Evolutionary conservation across 441 rosid genomes (phyloP), one percentile per base, ranked within the genome.

Genomic region (Jatropha multifida): DNA sequence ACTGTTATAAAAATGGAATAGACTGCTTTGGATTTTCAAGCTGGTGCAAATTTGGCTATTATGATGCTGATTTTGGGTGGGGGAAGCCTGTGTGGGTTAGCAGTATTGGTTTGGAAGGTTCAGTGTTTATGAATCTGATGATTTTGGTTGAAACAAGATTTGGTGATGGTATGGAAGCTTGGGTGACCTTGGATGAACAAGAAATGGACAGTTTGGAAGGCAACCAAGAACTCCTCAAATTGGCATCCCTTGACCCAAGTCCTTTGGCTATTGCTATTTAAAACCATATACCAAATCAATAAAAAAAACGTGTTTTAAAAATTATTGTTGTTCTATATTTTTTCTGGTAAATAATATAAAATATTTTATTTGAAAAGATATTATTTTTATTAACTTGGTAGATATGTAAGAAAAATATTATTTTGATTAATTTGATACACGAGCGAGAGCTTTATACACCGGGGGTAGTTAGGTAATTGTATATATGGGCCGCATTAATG

Each of bases 31-130:
- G 83, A 65, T 80, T 85, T 69, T 78, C 74, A 62, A 80, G 88
- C 49, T 85, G 79, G 85, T 78, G 86, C 68, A 81, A 75, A 15
- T 54, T 81, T 52, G 81, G 83, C 5, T 78, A 73, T 48, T 76
- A 83, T 32, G 80, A 70, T 11, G 70, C 68, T 48, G 85, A 85
- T 74, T 85, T 83, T 75, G 83, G 86, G 64, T 85, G 82, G 83
- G 86, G 81, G 37, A 79, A 58, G 20, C 86, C 83, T 23, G 67
- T 71, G 6, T 83, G 86, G 88, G 82, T 79, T n/a, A 76, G 78
- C 55, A 68, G 86, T 56, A 23, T 74, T 37, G 84, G 80, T 18
- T 18, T 64, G 58, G 70, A 51, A 26, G 71, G 78, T 32, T 20
- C 82, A 4, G 61, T 56, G 10, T 68, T 79, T 38, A 2, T 83